Evolutionary conservation across 2,329 filamentous ascomycete species (phyloP), one percentile per base, ranked within the genome.

Genomic region (Trichoderma cornu-damae): DNA sequence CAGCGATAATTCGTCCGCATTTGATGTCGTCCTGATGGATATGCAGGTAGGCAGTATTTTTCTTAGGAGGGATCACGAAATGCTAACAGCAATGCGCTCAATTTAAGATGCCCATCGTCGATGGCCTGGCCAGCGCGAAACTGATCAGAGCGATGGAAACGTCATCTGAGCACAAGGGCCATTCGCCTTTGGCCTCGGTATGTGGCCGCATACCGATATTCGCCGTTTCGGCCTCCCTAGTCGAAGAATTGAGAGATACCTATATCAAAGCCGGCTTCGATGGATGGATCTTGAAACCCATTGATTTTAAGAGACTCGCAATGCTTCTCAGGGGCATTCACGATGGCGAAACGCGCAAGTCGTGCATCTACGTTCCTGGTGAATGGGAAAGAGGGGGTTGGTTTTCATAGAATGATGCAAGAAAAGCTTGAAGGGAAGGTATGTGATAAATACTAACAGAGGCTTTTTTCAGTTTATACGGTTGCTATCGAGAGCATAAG

Each of bases 91-190:
- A n/a, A n/a, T 26, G 16, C 28, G 20, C 46, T n/a, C n/a, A n/a
- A n/a, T n/a, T n/a, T 18, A n/a, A 95, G 90, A 96, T 96, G 91
- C 90, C 91, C 16, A 94, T 96, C 30, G 88, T 95, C 4, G 90
- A 96, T 67, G 91, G 91, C 12, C 79, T 92, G 24, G 84, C 81
- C 3, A 90, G 90, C 14, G 88, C 90, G 0, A 91, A 90, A 70
- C 87, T 90, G 80, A 96, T 96, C 61, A 80, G 91, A 24, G 84
- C 83, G 0, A 85, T 80, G 53, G 90, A 95, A 67, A 80, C 81
- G 75, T 70, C 77, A 46, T 46, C 67, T 65, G 51, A 72, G 1
- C 72, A 80, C 43, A 66, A 65, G 6, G 73, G 74, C 0, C 76
- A 88, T 26, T 91, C 88, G 1, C 64, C 72, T 0, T 74, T 85